These are phyloP conservation scores for Plasmodium sp. DNA, from an alignment of 169 alveolate species.

Conservation along the genomic window DNA sequence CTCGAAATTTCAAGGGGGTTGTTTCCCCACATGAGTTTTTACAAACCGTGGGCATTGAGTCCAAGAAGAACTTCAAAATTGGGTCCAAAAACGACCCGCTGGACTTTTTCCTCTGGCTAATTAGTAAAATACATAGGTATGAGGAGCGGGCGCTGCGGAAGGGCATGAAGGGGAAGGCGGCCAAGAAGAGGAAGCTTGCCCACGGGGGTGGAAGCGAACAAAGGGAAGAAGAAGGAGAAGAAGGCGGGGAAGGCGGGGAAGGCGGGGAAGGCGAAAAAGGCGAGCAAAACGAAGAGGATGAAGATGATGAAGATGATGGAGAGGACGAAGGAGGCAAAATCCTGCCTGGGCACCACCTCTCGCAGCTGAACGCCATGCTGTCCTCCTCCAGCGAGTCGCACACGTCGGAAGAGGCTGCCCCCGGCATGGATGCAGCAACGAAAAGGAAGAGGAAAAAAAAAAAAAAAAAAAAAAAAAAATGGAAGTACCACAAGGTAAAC, in stretches of 20 bases:
- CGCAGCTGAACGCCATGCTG: not conserved
- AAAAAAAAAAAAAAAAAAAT: slow-evolving; percentile 30
- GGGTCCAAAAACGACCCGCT: slow-evolving; percentile 95
- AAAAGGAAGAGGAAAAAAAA: not conserved
- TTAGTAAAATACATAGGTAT: slow-evolving; percentile 87
- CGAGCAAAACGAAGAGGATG: not conserved
- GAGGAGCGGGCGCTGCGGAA: slow-evolving; percentile 14
- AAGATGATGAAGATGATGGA: not conserved
- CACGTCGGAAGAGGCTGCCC: not conserved
- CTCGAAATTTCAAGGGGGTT: slow-evolving; percentile 97
- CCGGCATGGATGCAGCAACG: not conserved
- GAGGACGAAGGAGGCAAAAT: not conserved
- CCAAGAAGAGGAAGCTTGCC: not conserved
- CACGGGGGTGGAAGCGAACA: not conserved
- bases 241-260: not conserved
- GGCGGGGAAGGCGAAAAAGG: not conserved
- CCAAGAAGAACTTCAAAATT: slow-evolving; percentile 83
- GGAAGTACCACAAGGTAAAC: slow-evolving; percentile 39
- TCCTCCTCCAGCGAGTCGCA: not conserved
- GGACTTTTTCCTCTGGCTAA: slow-evolving; percentile 94
- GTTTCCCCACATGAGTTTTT: slow-evolving; percentile 98
- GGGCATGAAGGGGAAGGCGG: not conserved
- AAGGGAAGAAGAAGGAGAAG: not conserved
- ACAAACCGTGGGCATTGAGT: slow-evolving; percentile 89
- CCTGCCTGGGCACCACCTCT: not conserved